Evolutionary conservation across 2,329 filamentous ascomycete genomes (phyloP).

Genomic region (Colletotrichum coccodes): DNA sequence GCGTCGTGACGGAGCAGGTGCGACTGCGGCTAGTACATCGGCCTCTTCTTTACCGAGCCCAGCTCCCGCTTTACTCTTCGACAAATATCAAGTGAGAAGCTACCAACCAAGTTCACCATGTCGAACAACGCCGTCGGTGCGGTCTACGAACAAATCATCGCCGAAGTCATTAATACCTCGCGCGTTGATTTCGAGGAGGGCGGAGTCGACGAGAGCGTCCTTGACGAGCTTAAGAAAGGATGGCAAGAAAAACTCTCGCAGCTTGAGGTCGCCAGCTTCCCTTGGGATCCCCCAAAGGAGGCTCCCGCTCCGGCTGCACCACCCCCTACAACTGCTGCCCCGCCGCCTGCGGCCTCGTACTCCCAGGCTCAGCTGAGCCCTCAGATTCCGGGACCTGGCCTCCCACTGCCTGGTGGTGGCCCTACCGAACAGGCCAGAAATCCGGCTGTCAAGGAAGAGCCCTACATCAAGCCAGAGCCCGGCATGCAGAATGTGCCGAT

Average conservation of each 20-base stretch:
- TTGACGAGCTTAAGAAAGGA: slow-evolving; percentile 86
- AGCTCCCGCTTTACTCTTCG: background rate
- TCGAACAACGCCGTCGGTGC: slow-evolving; percentile 73
- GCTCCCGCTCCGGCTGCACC: slow-evolving; percentile 57
- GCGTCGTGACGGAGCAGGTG: background rate
- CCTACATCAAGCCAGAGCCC: slow-evolving; percentile 59
- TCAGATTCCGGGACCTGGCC: slow-evolving; percentile 43
- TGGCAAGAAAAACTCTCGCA: slow-evolving; percentile 94
- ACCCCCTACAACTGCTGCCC: slow-evolving; percentile 38
- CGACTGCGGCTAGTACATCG: background rate
- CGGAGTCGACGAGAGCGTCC: slow-evolving; percentile 86
- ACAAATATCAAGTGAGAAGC: background rate
- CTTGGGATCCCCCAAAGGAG: slow-evolving; percentile 82
- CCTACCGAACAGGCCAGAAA: slow-evolving; percentile 54
- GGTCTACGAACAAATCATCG: slow-evolving; percentile 82
- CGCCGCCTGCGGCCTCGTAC: slow-evolving; percentile 39
- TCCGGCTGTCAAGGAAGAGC: slow-evolving; percentile 54
- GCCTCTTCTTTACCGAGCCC: background rate
- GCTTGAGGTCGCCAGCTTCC: slow-evolving; percentile 87
- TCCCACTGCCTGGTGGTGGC: slow-evolving; percentile 21
- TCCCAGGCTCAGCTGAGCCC: slow-evolving; percentile 49
- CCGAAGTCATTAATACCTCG: slow-evolving; percentile 91
- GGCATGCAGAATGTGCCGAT: slow-evolving; percentile 41
- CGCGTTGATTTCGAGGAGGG: slow-evolving; percentile 97
- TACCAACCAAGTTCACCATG: slow-evolving; percentile 52